Conservation (phyloP, 106 monocot genomes). For the Allium sativum region DNA sequence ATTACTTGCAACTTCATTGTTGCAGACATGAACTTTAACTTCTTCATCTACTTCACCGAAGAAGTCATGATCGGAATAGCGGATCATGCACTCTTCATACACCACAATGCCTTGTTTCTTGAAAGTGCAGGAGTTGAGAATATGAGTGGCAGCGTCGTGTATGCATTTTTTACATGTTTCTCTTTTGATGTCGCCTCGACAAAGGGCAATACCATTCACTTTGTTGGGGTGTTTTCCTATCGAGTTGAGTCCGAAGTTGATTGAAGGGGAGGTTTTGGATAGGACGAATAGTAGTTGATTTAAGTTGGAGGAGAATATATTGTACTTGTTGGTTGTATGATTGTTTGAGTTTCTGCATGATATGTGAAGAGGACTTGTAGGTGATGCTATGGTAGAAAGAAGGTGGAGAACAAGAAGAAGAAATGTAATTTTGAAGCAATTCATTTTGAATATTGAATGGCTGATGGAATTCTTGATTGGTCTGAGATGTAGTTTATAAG, state of each 20-base stretch:
- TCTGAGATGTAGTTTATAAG: too few relatives aligned
- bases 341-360: neutral
- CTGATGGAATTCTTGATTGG: too few relatives aligned
- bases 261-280: slow-evolving; percentile 10
- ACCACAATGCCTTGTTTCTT: slow-evolving; percentile 19
- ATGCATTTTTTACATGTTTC: slow-evolving; percentile 14
- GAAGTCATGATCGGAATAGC: slow-evolving; percentile 23
- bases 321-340: slow-evolving; percentile 2
- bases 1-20: neutral
- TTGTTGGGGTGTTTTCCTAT: slow-evolving; percentile 8
- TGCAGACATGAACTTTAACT: neutral
- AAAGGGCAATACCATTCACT: slow-evolving; percentile 30
- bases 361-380: slow-evolving; percentile 3
- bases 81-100: slow-evolving; percentile 33
- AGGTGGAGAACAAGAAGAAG: neutral
- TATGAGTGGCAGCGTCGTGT: slow-evolving; percentile 5
- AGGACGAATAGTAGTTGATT: slow-evolving; percentile 19
- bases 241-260: slow-evolving; percentile 23
- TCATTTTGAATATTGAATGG: neutral
- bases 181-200: slow-evolving; percentile 25
- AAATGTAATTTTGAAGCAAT: neutral
- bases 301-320: slow-evolving; percentile 18
- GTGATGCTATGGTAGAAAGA: neutral
- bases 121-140: slow-evolving; percentile 10
- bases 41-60: slow-evolving; percentile 24